Conservation (phyloP, 768 basidiomycete genomes). For the Boletus fagicola region DNA sequence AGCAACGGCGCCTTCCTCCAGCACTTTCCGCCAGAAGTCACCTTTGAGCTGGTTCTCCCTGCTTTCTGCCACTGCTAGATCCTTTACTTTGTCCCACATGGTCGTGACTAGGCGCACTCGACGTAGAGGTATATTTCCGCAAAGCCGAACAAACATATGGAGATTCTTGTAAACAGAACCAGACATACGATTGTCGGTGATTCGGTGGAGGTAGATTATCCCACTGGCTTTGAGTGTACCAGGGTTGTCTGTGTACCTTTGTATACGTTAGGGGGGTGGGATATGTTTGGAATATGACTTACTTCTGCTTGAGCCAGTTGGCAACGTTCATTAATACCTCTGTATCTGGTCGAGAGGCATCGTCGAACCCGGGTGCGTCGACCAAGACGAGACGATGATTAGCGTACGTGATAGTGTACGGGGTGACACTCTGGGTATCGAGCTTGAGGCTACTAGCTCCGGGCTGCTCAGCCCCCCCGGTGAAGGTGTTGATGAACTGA, state of each 20-base stretch:
- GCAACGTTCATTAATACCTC: constrained; percentile 9
- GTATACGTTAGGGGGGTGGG: not conserved
- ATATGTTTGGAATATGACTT: not conserved
- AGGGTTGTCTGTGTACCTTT: constrained; percentile 7
- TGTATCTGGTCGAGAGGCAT: constrained; percentile 9
- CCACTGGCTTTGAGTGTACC: constrained; percentile 23
- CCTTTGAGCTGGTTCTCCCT: constrained; percentile 25
- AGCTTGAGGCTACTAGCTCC: constrained; percentile 1
- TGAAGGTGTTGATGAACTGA: constrained; percentile 15
- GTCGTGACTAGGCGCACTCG: constrained; percentile 31
- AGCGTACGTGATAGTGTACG: not conserved
- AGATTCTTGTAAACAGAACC: no score
- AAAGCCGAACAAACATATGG: constrained; percentile 33
- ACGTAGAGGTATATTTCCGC: constrained; percentile 24
- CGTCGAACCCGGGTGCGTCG: constrained; percentile 22
- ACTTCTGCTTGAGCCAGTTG: constrained; percentile 18
- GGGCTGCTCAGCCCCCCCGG: not conserved
- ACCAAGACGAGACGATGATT: constrained; percentile 11
- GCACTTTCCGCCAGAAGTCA: constrained; percentile 23
- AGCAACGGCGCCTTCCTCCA: not conserved
- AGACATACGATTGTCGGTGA: constrained; percentile 26
- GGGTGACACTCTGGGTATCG: constrained; percentile 8
- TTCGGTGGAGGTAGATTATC: constrained; percentile 35
- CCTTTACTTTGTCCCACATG: constrained; percentile 35
- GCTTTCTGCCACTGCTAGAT: not conserved